phyloP scores from a whole-genome alignment of 495 filamentous ascomycete genomes.

The Tuber calosporum region DNA sequence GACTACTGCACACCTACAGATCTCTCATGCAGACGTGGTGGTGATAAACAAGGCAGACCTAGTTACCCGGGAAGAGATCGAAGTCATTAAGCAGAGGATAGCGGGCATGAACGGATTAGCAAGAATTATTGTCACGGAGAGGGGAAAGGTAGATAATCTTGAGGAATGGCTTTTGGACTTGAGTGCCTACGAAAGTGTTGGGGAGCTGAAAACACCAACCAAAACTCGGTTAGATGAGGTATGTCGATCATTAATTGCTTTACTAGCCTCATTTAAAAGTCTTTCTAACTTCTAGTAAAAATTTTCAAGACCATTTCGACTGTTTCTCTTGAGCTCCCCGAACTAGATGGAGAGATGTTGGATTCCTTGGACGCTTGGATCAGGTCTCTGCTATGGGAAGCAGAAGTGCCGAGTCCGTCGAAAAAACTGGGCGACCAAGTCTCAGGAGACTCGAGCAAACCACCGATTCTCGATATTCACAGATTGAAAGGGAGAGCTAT shows the following conservation, averaged over 20 bases:
- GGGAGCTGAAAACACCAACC: constrained; percentile 61
- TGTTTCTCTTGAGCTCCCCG: constrained; percentile 57
- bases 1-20: constrained; percentile 90
- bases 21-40: constrained; percentile 93
- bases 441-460: constrained; percentile 11
- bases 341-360: constrained; percentile 51
- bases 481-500: constrained; percentile 72
- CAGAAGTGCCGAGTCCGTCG: constrained; percentile 49
- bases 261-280: not conserved
- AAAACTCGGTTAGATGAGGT: constrained; percentile 78
- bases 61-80: constrained; percentile 62
- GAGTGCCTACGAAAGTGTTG: constrained; percentile 82
- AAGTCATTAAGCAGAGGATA: constrained; percentile 58
- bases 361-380: constrained; percentile 71
- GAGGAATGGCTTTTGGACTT: constrained; percentile 81
- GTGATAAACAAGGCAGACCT: constrained; percentile 92
- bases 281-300: not conserved
- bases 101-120: constrained; percentile 83
- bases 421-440: constrained; percentile 13
- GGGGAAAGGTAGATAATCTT: constrained; percentile 67
- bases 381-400: constrained; percentile 76
- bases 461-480: constrained; percentile 62
- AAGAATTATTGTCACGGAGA: constrained; percentile 70
- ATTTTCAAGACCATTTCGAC: constrained; percentile 73
- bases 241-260: constrained; percentile 32